Evolutionary conservation across 192 early-diverging fungal genomes (phyloP), one percentile per base, ranked within the genome.

Genomic region (Coemansia sp.): DNA sequence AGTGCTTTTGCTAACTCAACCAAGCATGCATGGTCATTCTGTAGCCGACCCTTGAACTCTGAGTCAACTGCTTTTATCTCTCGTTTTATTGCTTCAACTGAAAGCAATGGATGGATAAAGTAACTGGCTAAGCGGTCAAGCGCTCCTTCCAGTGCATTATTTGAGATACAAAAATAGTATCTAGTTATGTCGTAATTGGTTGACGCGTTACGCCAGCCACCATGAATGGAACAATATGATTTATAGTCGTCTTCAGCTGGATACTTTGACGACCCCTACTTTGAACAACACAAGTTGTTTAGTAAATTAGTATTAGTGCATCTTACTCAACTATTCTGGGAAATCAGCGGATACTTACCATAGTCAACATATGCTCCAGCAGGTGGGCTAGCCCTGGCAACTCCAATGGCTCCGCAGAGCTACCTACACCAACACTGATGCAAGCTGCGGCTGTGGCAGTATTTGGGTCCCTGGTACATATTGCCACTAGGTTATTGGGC

Each of bases 51-150:
- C 57, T 93, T 93, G 78, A 91, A 90, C 62, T 98, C 96, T 1
- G 94, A 95, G 72, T 98, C 93, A 12, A 98, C 93, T 1, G 92
- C 92, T 12, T 85, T 76, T 57, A 96, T 65, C 72, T 98, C 94
- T 19, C 91, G 84, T 22, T 95, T 93, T 8, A 90, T 90, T 65
- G 89, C 88, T 24, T 84, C 85, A 17, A 87, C 85, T 24, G 83
- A 75, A 75, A 96, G 93, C 24, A 95, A 83, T 5, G 94, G 94
- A n/a, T 79, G 76, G n/a, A 93, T 91, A 69, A 98, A 96, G 69
- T 94, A 94, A 57, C 91, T 87, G 0, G 93, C 82, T 58, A 93
- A 87, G 23, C 88, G 71, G 57, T 88, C 88, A 22, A 90, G 68
- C 5, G 81, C 84, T 21, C 66, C 83, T 54, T 85, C 86, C 10